A percentile compares a stretch with the other conserved stretches of the same genome.
These are phyloP conservation scores for Brachypodium distachyon DNA, from an alignment of 202 grass and related monocot genomes.

Conservation along the genomic window DNA sequence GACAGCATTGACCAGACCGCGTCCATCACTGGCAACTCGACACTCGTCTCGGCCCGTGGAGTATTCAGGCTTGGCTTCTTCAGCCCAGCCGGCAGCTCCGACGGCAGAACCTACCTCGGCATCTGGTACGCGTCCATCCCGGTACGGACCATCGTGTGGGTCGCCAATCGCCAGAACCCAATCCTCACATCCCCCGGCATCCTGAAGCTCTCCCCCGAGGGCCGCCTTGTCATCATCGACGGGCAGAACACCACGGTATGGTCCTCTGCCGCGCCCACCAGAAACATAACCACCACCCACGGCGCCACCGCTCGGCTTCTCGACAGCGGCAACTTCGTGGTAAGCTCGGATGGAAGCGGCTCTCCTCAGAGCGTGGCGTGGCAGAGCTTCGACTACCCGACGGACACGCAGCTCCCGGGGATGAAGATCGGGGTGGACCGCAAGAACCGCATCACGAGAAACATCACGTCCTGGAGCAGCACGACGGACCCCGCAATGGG, in stretches of 20 bases:
- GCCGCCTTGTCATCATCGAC: constrained; percentile 37
- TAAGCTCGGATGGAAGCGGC: constrained; percentile 12
- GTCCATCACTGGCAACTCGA: constrained; percentile 35
- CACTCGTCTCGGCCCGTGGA: constrained; percentile 35
- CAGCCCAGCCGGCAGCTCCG: neutral
- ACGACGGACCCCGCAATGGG: constrained; percentile 39
- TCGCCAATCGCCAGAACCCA: constrained; percentile 54
- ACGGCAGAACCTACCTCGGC: constrained; percentile 31
- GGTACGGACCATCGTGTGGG: constrained; percentile 46
- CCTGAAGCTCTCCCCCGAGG: constrained; percentile 24
- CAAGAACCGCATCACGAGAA: constrained; percentile 20
- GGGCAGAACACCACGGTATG: constrained; percentile 25
- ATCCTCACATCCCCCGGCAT: constrained; percentile 6
- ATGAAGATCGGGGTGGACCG: constrained; percentile 67
- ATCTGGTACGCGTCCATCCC: constrained; percentile 61
- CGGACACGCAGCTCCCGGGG: constrained; percentile 51
- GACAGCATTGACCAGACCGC: constrained; percentile 14
- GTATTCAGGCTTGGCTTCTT: constrained; percentile 69
- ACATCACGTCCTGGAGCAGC: constrained; percentile 53
- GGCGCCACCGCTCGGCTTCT: constrained; percentile 23
- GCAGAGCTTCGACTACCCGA: constrained; percentile 85
- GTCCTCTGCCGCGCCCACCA: constrained; percentile 21
- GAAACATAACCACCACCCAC: constrained; percentile 5
- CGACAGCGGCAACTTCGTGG: constrained; percentile 49
- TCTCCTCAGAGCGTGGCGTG: constrained; percentile 19